phyloP scores from a whole-genome alignment of 768 basidiomycete species.

The Tylopilus rubrobrunneus region DNA sequence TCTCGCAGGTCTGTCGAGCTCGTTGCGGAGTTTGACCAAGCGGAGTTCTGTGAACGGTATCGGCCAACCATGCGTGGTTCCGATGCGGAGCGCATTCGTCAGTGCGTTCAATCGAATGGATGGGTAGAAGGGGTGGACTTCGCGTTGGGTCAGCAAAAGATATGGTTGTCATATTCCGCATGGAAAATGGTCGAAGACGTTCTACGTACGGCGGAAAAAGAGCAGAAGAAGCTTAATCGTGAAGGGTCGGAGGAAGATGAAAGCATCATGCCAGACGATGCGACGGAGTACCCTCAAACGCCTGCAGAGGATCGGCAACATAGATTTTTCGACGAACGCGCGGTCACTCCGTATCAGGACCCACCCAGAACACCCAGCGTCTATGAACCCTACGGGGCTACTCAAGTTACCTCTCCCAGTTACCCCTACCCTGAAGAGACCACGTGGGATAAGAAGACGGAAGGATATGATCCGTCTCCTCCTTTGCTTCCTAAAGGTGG shows the following conservation, averaged over 20 bases:
- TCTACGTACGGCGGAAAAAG: constrained; percentile 48
- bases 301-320: constrained; percentile 28
- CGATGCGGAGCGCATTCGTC: constrained; percentile 44
- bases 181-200: constrained; percentile 64
- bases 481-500: constrained; percentile 36
- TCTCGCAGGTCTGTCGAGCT: constrained; percentile 49
- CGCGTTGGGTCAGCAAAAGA: constrained; percentile 46
- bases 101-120: constrained; percentile 47
- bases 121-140: constrained; percentile 57
- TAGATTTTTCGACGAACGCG: constrained; percentile 31
- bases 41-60: constrained; percentile 51
- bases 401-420: constrained; percentile 21
- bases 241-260: constrained; percentile 46
- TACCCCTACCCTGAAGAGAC: constrained; percentile 33
- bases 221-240: constrained; percentile 37
- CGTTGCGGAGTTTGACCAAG: constrained; percentile 44
- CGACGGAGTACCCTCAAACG: constrained; percentile 37
- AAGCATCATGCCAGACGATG: constrained; percentile 39
- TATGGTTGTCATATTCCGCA: constrained; percentile 53
- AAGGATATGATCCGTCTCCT: constrained; percentile 26
- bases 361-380: constrained; percentile 28
- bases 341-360: constrained; percentile 27
- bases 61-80: constrained; percentile 47
- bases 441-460: constrained; percentile 43
- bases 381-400: constrained; percentile 23